Evolutionary conservation across 2,329 filamentous ascomycete species (phyloP), one percentile per base, ranked within the genome.

Genomic region (Aspergillus fructus): DNA sequence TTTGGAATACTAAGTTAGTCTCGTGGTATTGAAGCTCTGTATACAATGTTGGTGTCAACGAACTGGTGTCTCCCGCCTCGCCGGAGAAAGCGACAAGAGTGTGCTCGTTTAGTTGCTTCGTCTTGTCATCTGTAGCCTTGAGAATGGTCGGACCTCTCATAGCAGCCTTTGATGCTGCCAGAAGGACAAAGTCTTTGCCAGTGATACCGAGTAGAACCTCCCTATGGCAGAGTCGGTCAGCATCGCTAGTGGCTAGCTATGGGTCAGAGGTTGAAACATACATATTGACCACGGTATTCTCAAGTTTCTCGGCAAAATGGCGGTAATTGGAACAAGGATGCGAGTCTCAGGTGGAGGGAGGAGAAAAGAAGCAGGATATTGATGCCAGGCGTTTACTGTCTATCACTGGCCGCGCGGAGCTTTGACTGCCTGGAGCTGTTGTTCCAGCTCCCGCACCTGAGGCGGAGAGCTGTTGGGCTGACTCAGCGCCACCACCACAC

Each of bases 181-280:
- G 88, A 84, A 99, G 87, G 81, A 93, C 96, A 78, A 97, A 99
- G 85, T 99, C 96, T 83, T 96, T 96, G 82, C 94, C 96, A 59
- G 93, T 97, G 77, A 99, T 96, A 72, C 94, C 94, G 68, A 99
- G 85, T 74, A 99, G 85, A 76, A 97, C 91, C 87, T 99, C 94
- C 94, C 93, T 97, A 61, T 60, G 37, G 62, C 61, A 53, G 40
- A 27, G 41, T 55, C 50, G 56, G 61, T 71, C 53, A 71, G 62
- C 53, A 41, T 42, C 12, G 49, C 37, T 39, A 45, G 53, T 34
- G 27, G 5, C 34, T 47, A 57, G 54, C 48, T 55, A 63, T 53
- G n/a, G 55, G 21, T 27, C 40, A 39, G 15, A 47, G n/a, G 21
- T 50, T 48, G 30, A 15, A n/a, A 52, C 68, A 58, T 60, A 72